Evolutionary conservation across 139 green algal genomes (phyloP).

Genomic region (Volvox africanus): DNA sequence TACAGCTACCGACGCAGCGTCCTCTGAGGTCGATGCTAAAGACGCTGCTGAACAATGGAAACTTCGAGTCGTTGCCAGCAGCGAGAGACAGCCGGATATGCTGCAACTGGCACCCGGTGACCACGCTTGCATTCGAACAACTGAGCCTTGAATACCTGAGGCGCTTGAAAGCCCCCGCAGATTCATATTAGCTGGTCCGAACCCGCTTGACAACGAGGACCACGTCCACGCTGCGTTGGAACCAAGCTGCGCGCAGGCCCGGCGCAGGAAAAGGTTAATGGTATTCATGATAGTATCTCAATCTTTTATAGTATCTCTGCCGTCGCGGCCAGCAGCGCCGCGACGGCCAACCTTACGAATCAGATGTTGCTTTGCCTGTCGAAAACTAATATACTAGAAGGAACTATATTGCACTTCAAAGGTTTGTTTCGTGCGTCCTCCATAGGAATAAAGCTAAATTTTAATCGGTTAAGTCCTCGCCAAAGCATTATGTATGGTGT

Average conservation of each 20-base stretch:
- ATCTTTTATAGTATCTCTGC: neutral
- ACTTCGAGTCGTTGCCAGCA: neutral
- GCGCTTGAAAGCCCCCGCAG: neutral
- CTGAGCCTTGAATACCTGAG: no score
- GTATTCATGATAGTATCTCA: neutral
- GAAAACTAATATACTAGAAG: neutral
- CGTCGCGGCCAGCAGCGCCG: slow-evolving; percentile 18
- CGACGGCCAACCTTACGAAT: slow-evolving; percentile 8
- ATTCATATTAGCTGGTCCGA: neutral
- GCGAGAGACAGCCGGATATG: neutral
- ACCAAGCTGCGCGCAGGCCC: neutral
- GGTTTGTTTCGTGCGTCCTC: no score
- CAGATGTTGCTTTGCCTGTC: slow-evolving; percentile 13
- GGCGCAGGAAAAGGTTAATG: neutral
- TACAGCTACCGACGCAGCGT: neutral
- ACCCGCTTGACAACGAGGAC: no score
- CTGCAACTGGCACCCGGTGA: neutral
- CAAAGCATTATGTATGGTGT: no score
- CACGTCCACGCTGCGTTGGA: neutral
- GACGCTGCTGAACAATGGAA: neutral
- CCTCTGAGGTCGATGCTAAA: neutral
- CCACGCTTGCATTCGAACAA: no score
- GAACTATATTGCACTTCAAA: no score
- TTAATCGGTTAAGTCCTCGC: no score
- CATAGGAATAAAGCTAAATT: no score